Evolutionary conservation across 2,329 filamentous ascomycete genomes (phyloP).

Genomic region (Chaetomium globosum): DNA sequence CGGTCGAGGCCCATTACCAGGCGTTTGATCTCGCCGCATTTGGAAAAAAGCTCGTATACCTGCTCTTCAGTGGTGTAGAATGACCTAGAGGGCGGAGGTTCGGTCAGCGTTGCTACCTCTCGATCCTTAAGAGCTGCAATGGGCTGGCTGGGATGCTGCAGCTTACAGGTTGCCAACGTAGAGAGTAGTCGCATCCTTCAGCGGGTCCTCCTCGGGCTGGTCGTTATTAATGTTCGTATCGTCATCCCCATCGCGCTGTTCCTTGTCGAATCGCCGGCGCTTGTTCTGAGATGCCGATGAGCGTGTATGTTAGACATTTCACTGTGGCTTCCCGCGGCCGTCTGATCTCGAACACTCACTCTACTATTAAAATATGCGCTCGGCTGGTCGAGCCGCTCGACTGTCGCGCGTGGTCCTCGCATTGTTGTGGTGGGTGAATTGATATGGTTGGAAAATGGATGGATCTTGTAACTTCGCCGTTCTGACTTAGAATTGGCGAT

Average conservation of each 20-base stretch:
- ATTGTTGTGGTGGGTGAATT: slow-evolving; percentile 23
- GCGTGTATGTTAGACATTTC: slow-evolving; percentile 21
- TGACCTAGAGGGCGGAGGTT: slow-evolving; percentile 57
- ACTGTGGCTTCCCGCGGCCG: neutral
- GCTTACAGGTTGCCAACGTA: slow-evolving; percentile 94
- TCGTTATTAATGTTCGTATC: slow-evolving; percentile 52
- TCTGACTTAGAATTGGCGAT: slow-evolving; percentile 5
- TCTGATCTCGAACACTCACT: slow-evolving; percentile 53
- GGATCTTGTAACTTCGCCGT: slow-evolving; percentile 20
- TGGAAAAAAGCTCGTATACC: slow-evolving; percentile 94
- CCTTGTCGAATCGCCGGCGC: slow-evolving; percentile 62
- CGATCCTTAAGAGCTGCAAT: no score
- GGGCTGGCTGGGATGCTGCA: neutral
- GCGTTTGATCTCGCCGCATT: slow-evolving; percentile 97
- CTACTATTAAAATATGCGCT: slow-evolving; percentile 89
- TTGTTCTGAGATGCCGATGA: slow-evolving; percentile 60
- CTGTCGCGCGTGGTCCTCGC: slow-evolving; percentile 64
- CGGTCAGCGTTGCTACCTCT: neutral
- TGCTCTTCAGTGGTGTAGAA: slow-evolving; percentile 99
- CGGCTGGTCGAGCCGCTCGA: slow-evolving; percentile 89
- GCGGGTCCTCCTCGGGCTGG: slow-evolving; percentile 70
- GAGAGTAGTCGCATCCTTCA: slow-evolving; percentile 87
- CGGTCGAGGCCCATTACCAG: slow-evolving; percentile 97
- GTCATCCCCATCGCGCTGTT: slow-evolving; percentile 61
- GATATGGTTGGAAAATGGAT: neutral